Conservation (phyloP, 2,329 filamentous ascomycete genomes). For the Verticillium zaregamsianum region DNA sequence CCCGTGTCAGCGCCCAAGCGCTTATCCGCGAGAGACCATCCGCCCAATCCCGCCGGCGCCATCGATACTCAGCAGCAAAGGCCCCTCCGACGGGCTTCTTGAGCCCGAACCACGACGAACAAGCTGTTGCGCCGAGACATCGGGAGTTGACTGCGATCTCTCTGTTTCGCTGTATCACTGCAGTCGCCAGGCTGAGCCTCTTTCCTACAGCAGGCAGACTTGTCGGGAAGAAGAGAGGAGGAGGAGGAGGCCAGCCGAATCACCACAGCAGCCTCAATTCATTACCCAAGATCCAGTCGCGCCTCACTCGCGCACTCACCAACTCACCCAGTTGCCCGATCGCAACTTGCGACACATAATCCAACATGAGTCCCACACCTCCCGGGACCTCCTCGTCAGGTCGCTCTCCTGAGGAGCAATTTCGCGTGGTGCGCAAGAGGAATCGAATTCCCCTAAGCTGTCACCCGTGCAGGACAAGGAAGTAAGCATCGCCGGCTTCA, state of each 20-base stretch:
- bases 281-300: no score
- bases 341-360: neutral
- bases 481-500: conserved; percentile 51
- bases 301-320: neutral
- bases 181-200: neutral
- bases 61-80: neutral
- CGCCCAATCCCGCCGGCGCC: neutral
- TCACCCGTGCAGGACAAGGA: conserved; percentile 84
- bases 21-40: neutral
- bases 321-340: neutral
- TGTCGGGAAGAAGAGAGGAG: no score
- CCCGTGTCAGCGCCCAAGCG: neutral
- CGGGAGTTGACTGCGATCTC: neutral
- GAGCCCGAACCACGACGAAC: neutral
- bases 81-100: neutral
- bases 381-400: conserved; percentile 74
- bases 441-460: conserved; percentile 91
- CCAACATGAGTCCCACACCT: conserved; percentile 68
- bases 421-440: conserved; percentile 83
- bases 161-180: neutral
- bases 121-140: neutral
- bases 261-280: no score
- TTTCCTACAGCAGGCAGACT: no score
- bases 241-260: no score
- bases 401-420: conserved; percentile 81